phyloP scores from a whole-genome alignment of 23 red algal species.

The Cyanidiococcus yangmingshanensis region DNA sequence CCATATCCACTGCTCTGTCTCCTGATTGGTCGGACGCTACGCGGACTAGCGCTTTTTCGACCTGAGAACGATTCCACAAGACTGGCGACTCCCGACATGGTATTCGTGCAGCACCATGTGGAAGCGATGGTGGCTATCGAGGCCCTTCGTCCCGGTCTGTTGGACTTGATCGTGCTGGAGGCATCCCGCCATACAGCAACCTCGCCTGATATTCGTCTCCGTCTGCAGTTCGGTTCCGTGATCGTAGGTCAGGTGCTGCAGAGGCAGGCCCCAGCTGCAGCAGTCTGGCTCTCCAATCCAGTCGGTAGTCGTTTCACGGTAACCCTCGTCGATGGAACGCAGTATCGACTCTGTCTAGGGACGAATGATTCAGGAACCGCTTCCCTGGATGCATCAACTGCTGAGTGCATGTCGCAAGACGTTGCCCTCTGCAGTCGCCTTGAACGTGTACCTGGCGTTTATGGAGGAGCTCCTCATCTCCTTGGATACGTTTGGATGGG shows the following conservation, averaged over 20 bases:
- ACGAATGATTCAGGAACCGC: background rate
- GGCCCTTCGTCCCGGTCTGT: background rate
- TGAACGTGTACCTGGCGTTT: background rate
- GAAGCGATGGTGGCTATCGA: background rate
- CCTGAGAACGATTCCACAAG: background rate
- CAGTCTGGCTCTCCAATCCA: background rate
- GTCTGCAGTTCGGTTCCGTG: background rate
- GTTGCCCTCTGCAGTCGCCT: background rate
- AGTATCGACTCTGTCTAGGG: background rate
- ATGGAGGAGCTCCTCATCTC: background rate
- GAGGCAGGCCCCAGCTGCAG: background rate
- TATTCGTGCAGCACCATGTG: background rate
- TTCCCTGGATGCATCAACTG: background rate
- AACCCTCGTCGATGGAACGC: background rate
- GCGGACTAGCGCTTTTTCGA: background rate
- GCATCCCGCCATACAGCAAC: background rate
- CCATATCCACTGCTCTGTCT: slow-evolving; percentile 1
- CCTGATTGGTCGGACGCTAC: slow-evolving; percentile 8
- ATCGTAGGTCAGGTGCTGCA: background rate
- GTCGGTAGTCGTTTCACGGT: background rate
- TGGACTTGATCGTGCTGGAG: background rate
- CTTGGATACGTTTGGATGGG: too few relatives aligned
- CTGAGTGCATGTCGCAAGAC: background rate
- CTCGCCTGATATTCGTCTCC: background rate
- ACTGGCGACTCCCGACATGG: background rate